Base-by-base conservation (phyloP, 495 filamentous ascomycete species). In the Penicillium diatomitis region DNA sequence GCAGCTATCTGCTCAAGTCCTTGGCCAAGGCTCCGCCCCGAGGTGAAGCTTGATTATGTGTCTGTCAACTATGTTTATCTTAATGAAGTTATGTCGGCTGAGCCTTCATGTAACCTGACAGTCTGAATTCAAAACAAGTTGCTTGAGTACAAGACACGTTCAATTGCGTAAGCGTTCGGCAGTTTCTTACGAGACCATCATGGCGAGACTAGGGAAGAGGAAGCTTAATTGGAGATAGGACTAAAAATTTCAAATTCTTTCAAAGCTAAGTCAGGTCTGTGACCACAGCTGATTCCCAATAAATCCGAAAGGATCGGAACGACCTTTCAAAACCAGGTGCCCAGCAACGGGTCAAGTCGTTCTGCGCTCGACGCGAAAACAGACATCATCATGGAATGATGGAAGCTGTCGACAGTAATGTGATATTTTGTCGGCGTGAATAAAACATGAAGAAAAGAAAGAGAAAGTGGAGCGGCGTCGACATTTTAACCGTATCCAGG, bases 1-100 rank as follows among this genome's bases (percentile, higher is more conserved):
- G 90, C 52, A 91, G 88, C 60, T 97, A 87, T 65, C 56, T 94
- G 56, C 66, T 97, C 41, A 95, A 87, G 76, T 83, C 89, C 38
- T 53, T 64, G 38, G 57, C 60, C 8, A 70, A 67, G 38, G 51
- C 68, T 33, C 55, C 55, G 9, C 32, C 12, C 55, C 64, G 32
- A 60, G 49, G 46, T 11, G 67, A 63, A 44, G 47, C 55, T 41
- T 65, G 46, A 54, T 44, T 30, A 42, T 32, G 32, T 7, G 41
- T 41, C 53, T 57, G 49, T 51, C 35, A 56, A 52, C 43, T 44
- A 20, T 20, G 20, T 42, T 41, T 41, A 10, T 40, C 49, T 55
- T 59, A 39, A 67, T 59, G 68, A 71, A 51, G 57, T 57, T 56
- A 69, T 58, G 63, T 51, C 47, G 52, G 53, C 38, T 34, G 7